Evolutionary conservation across 495 filamentous ascomycete genomes (phyloP).

Genomic region (Rhypophila decipiens): DNA sequence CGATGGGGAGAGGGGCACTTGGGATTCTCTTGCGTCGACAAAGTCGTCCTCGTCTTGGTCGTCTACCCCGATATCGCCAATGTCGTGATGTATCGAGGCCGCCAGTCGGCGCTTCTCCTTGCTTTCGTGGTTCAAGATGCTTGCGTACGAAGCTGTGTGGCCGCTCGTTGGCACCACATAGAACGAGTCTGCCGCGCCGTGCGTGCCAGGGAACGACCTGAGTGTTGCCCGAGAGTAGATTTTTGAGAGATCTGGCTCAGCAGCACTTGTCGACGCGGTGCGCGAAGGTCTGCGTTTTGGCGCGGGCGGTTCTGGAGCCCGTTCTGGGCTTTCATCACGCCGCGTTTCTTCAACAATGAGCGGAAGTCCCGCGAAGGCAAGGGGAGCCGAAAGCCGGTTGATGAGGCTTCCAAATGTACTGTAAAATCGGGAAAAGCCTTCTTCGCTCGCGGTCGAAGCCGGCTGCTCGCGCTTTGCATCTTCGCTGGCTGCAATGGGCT

Average conservation of each 20-base stretch:
- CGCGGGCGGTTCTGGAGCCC: background rate
- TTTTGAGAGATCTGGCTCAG: constrained; percentile 67
- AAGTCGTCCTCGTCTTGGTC: constrained; percentile 65
- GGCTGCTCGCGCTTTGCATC: constrained; percentile 10
- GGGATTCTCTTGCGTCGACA: constrained; percentile 78
- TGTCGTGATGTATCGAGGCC: constrained; percentile 25
- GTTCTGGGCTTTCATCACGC: constrained; percentile 3
- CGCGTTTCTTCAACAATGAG: constrained; percentile 50
- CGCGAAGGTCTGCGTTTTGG: background rate
- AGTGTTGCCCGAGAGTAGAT: constrained; percentile 78
- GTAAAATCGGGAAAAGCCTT: constrained; percentile 84
- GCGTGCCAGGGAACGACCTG: constrained; percentile 50
- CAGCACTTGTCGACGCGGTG: constrained; percentile 1
- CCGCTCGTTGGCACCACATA: constrained; percentile 91
- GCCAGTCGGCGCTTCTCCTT: constrained; percentile 51
- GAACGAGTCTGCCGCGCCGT: constrained; percentile 70
- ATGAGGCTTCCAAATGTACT: constrained; percentile 79
- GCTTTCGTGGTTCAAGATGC: constrained; percentile 68
- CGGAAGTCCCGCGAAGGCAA: constrained; percentile 89
- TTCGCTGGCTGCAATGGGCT: constrained; percentile 12
- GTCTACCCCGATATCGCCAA: constrained; percentile 26
- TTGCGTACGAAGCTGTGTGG: constrained; percentile 82
- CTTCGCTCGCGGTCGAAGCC: constrained; percentile 45
- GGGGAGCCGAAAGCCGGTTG: constrained; percentile 73
- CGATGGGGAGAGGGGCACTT: constrained; percentile 21